A percentile compares a stretch with the other conserved stretches of the same genome.
phyloP scores from a whole-genome alignment of 257 asterid genomes.

The Avicennia marina region DNA sequence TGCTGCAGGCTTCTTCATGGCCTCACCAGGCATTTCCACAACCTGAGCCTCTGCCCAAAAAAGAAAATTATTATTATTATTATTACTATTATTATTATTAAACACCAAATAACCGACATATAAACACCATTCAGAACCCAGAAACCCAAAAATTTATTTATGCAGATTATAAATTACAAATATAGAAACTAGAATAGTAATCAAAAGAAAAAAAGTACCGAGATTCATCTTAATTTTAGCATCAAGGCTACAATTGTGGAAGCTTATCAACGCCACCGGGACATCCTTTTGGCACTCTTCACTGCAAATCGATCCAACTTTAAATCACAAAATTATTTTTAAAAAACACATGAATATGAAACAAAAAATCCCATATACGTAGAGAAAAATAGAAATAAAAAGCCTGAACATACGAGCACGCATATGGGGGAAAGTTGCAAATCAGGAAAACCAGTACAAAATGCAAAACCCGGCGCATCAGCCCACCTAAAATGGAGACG shows the following conservation, averaged over 20 bases:
- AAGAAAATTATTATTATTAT: no score
- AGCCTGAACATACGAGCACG: no score
- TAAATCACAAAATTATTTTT: neutral
- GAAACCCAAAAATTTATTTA: neutral
- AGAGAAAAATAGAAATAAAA: no score
- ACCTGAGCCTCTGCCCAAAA: conserved; percentile 58
- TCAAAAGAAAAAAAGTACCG: conserved; percentile 27
- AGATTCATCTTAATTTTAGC: conserved; percentile 77
- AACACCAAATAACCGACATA: no score
- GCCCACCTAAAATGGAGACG: neutral
- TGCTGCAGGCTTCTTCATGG: conserved; percentile 41
- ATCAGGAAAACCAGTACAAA: neutral
- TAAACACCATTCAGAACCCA: neutral
- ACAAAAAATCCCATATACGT: neutral
- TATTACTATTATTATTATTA: no score
- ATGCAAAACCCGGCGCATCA: neutral
- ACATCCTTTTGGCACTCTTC: conserved; percentile 71
- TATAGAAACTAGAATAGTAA: neutral
- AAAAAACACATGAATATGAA: neutral
- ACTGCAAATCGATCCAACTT: conserved; percentile 26
- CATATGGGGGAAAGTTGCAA: no score
- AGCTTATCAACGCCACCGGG: conserved; percentile 70
- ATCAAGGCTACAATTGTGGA: conserved; percentile 75
- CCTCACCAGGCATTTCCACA: conserved; percentile 48
- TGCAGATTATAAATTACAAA: neutral